A percentile compares a stretch with the other conserved stretches of the same genome.
Conservation (phyloP, 805 yeast genomes). For the Candida takata region DNA sequence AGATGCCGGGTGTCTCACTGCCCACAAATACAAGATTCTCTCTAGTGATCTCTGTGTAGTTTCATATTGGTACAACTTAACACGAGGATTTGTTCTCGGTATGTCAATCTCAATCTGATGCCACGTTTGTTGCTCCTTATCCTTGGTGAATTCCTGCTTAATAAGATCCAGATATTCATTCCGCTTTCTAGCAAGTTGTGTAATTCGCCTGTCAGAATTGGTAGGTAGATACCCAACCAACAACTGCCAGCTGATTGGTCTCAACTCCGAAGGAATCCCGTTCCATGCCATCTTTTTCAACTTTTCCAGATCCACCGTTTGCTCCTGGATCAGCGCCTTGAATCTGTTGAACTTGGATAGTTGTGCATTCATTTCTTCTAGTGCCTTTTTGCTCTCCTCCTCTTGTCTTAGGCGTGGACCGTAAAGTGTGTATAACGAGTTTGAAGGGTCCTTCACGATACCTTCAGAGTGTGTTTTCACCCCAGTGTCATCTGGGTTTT, state of each 20-base stretch:
- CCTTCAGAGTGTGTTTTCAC: conserved; percentile 17
- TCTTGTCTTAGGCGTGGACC: conserved; percentile 36
- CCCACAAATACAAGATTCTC: conserved; percentile 84
- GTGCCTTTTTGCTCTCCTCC: conserved; percentile 35
- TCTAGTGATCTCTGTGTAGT: conserved; percentile 76
- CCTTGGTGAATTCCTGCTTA: conserved; percentile 47
- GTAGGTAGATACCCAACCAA: conserved; percentile 87
- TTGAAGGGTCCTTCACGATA: conserved; percentile 24
- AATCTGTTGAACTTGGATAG: conserved; percentile 61
- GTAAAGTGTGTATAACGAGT: conserved; percentile 32
- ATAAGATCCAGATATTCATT: conserved; percentile 79
- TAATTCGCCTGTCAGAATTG: conserved; percentile 65
- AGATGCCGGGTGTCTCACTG: conserved; percentile 93
- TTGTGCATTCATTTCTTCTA: conserved; percentile 50
- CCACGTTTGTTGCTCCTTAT: conserved; percentile 75
- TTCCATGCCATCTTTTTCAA: conserved; percentile 85
- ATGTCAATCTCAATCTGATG: conserved; percentile 95
- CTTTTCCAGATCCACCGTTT: conserved; percentile 55
- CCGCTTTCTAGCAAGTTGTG: conserved; percentile 70
- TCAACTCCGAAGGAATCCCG: conserved; percentile 76
- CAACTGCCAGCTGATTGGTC: conserved; percentile 87
- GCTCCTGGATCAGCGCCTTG: conserved; percentile 47
- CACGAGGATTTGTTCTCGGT: conserved; percentile 86
- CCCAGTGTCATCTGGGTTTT: conserved; percentile 15
- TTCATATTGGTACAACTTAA: conserved; percentile 60